These are phyloP conservation scores for Panicum virgatum DNA, from an alignment of 202 grass and related monocot species.

Conservation along the genomic window DNA sequence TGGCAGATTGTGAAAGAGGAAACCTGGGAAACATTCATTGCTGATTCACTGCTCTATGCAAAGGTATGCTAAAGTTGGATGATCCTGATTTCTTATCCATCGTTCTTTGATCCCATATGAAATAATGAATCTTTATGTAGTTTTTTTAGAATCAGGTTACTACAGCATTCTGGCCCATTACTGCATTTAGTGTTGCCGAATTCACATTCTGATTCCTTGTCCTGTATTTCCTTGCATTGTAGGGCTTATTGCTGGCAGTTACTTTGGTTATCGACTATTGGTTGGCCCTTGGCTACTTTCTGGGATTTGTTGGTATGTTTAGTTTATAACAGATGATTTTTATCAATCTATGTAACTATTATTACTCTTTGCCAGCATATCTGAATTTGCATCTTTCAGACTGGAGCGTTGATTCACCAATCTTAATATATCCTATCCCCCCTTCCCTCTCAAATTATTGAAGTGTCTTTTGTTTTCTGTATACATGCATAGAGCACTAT, in stretches of 20 bases:
- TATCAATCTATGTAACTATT: conserved; percentile 4
- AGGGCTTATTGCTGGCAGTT: conserved; percentile 83
- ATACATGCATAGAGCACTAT: too few species aligned
- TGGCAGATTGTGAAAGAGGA: conserved; percentile 84
- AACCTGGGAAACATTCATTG: conserved; percentile 81
- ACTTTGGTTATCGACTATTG: conserved; percentile 71
- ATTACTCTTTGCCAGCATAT: neutral
- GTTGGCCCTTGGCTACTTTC: conserved; percentile 73
- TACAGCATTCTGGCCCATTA: neutral
- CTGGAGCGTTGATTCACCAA: too few species aligned
- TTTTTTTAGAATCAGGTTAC: neutral
- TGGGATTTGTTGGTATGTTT: conserved; percentile 82
- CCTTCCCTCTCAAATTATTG: too few species aligned
- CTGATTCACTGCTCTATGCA: conserved; percentile 71
- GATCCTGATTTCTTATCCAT: neutral
- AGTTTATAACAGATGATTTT: neutral
- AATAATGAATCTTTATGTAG: conserved; percentile 11
- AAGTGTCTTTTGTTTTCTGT: too few species aligned
- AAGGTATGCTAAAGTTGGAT: conserved; percentile 54
- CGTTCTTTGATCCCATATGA: neutral
- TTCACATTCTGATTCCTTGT: neutral
- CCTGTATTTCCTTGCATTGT: conserved; percentile 4
- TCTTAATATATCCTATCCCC: too few species aligned
- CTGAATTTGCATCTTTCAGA: conserved; percentile 3
- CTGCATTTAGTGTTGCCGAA: neutral